Evolutionary conservation across 164 flowering plant genomes (phyloP), one percentile per base, ranked within the genome.

Genomic region (Amborella trichopoda): DNA sequence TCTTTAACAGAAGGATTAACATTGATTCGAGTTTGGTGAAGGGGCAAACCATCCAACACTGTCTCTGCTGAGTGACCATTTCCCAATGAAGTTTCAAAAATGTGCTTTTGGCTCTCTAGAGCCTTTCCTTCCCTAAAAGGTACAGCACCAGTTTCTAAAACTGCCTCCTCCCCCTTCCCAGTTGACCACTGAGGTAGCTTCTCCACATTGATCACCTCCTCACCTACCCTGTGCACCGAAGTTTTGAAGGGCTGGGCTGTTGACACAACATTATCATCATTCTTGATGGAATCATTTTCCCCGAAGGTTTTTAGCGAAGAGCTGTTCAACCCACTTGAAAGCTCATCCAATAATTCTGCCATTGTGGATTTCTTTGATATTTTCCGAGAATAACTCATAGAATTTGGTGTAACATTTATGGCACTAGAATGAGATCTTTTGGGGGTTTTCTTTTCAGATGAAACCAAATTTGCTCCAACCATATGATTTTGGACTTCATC

Each of bases 371-470:
- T 70, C 60, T 44, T 44, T n/a, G 63, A 62, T 21, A 48, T 54
- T 63, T 66, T 77, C 55, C 75, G 69, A 1, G 65, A 45, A 51
- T 67, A 59, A 62, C 64, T 72, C 33, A 23, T 1, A 33, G 63
- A 6, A 54, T 38, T 49, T 14, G 16, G 28, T 44, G 57, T 73
- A 34, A 23, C 21, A 28, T 58, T 26, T 6, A 50, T 59, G 37
- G 53, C 69, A 44, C 67, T 58, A 37, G 28, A 36, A 48, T 61
- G 49, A 23, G 67, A 47, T 37, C 55, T 71, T 49, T 60, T 52
- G 16, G 51, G 56, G 48, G 52, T 58, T 40, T 28, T 46, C 26
- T 58, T 26, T 20, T 44, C 53, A 45, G 66, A 63, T 54, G 50
- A 25, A 18, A 40, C 28, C 17, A 28, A 65, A 58, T 44, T 58